Base-by-base conservation (phyloP, 2,329 filamentous ascomycete species). In the Penicillium vulpinum region DNA sequence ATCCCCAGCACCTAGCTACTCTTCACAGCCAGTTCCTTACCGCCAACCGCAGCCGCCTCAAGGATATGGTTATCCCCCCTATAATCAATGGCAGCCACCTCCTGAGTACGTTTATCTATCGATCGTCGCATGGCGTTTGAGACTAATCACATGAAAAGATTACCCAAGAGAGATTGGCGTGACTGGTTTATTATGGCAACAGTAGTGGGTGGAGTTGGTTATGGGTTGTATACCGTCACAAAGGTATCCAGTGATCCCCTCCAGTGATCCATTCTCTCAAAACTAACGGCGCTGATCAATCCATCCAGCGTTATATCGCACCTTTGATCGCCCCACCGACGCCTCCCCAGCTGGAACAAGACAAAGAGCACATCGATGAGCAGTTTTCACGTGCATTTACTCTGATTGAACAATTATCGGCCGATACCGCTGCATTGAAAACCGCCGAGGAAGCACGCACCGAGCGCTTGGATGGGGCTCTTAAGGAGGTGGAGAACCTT, bases 181-280 rank as follows among this genome's bases (percentile, higher is more conserved):
- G 94, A 99, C 73, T 97, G 92, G 90, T 99, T 99, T 77, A 97
- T 99, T 75, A 96, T 97, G 91, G 94, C 94, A 8, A 99, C 94
- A 0, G 90, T 97, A 13, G 88, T 95, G 61, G 89, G 92, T 56
- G 91, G 92, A 47, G 88, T 97, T 21, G 84, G 91, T 38, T 97
- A 97, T 70, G 93, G 92, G 0, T 77, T 96, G 22, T 99, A 94
- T 72, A 85, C 88, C 62, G 83, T 97, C 16, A 90, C 92, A 59
- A 95, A 95, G 85, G 89, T 91, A 59, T 38, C 41, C 24, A 26
- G n/a, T 29, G 33, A 4, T 38, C 2, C 24, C 38, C n/a, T 36
- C 46, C 28, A 28, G 18, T 31, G 31, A 4, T 35, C 3, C 22
- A 33, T 15, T 36, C 11, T 28, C 5, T 6, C 21, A 21, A 21